Evolutionary conservation across 768 basidiomycete genomes (phyloP).

Genomic region (Rhodotorula paludigena): DNA sequence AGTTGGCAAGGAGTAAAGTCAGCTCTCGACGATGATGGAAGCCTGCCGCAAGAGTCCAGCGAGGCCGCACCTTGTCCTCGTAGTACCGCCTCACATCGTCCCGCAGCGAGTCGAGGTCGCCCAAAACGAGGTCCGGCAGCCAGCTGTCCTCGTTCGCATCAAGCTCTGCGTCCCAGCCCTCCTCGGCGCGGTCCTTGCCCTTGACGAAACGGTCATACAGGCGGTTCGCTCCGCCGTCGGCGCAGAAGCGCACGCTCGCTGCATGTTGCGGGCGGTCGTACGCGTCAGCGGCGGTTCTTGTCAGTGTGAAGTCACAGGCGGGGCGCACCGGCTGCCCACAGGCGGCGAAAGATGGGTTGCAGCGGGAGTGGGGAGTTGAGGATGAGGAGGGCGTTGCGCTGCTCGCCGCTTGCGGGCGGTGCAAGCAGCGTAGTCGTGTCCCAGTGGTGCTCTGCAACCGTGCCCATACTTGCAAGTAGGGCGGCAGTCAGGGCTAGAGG

Average conservation of each 20-base stretch:
- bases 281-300: constrained; percentile 43
- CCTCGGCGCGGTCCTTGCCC: constrained; percentile 4
- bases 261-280: constrained; percentile 53
- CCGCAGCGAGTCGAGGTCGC: constrained; percentile 85
- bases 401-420: not conserved
- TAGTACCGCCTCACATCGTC: constrained; percentile 70
- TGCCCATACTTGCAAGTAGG: too few species aligned
- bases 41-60: not conserved
- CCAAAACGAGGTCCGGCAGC: constrained; percentile 80
- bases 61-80: constrained; percentile 53
- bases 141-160: constrained; percentile 52
- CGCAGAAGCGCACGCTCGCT: constrained; percentile 53
- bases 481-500: too few species aligned
- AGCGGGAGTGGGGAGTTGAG: constrained; percentile 80
- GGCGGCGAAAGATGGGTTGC: constrained; percentile 55
- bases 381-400: constrained; percentile 62
- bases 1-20: too few species aligned
- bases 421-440: constrained; percentile 1
- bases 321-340: constrained; percentile 53
- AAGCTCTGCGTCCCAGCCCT: not conserved
- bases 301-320: constrained; percentile 34
- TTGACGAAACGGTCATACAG: constrained; percentile 58
- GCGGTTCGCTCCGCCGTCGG: constrained; percentile 83
- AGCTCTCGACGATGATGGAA: constrained; percentile 1
- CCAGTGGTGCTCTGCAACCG: too few species aligned